These are phyloP conservation scores for Coix lacrymajobi DNA, from an alignment of 176 grass and related monocot species.

Conservation along the genomic window DNA sequence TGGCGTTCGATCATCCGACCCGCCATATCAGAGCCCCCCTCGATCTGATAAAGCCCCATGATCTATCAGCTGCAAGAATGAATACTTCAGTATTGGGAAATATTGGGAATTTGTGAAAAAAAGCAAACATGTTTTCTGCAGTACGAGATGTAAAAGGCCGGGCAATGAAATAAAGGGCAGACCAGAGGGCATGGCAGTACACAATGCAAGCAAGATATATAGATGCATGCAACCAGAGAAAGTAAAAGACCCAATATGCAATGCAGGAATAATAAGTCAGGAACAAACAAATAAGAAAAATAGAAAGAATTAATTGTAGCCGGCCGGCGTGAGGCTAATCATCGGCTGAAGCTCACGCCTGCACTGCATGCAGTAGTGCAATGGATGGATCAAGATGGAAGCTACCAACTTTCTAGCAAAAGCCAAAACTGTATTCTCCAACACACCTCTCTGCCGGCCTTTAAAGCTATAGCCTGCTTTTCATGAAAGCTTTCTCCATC, in stretches of 20 bases:
- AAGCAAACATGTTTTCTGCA: too few species aligned
- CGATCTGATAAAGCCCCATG: too few species aligned
- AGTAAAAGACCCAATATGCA: too few species aligned
- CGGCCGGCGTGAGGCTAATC: constrained; percentile 25
- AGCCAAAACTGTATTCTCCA: constrained; percentile 35
- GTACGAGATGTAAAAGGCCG: too few species aligned
- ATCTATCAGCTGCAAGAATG: too few species aligned
- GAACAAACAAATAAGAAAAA: neutral
- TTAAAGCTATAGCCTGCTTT: neutral
- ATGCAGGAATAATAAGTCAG: neutral
- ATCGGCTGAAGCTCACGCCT: constrained; percentile 45
- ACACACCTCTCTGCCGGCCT: constrained; percentile 6
- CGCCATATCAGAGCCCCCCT: too few species aligned
- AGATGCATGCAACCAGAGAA: neutral
- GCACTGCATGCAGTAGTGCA: neutral
- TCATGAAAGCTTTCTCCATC: neutral
- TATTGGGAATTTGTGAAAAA: too few species aligned
- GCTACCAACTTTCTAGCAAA: constrained; percentile 14
- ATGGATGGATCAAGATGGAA: constrained; percentile 7
- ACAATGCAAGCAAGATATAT: neutral
- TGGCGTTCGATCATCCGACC: too few species aligned
- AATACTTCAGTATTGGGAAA: too few species aligned
- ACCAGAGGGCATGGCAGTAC: neutral
- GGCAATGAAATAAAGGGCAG: too few species aligned
- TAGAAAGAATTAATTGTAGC: neutral